Evolutionary conservation across 2,329 filamentous ascomycete species (phyloP).

Genomic region (Calonectria naviculata): DNA sequence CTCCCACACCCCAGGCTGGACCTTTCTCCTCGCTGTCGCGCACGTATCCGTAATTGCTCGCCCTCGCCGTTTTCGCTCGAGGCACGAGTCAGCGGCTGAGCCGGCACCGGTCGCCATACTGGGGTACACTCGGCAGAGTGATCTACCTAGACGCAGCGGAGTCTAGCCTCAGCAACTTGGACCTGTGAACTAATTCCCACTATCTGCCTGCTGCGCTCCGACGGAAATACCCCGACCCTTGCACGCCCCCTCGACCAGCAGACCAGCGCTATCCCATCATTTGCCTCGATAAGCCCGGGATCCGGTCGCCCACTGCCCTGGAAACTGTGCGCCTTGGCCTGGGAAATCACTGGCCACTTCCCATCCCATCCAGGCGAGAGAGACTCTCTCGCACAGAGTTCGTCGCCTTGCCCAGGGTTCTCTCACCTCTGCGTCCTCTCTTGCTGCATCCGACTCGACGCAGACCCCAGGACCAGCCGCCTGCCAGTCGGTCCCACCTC

Average conservation of each 20-base stretch:
- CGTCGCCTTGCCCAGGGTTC: constrained; percentile 11
- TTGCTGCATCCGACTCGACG: constrained; percentile 7
- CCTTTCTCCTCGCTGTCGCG: constrained; percentile 30
- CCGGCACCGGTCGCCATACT: constrained; percentile 43
- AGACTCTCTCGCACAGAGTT: constrained; percentile 19
- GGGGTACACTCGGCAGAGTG: constrained; percentile 43
- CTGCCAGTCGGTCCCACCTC: constrained; percentile 34
- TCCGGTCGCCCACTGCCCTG: constrained; percentile 37
- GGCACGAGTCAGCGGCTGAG: constrained; percentile 46
- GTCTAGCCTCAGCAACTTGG: constrained; percentile 29
- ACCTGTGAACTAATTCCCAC: constrained; percentile 39
- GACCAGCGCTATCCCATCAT: constrained; percentile 38
- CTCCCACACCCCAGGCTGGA: constrained; percentile 28
- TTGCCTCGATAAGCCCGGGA: constrained; percentile 45
- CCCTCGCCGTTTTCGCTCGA: constrained; percentile 41
- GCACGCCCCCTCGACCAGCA: constrained; percentile 34
- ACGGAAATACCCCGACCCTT: constrained; percentile 49
- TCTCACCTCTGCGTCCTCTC: neutral
- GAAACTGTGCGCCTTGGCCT: constrained; percentile 30
- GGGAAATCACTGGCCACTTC: constrained; percentile 34
- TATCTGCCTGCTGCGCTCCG: constrained; percentile 37
- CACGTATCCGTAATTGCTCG: constrained; percentile 33
- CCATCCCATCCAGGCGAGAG: constrained; percentile 20
- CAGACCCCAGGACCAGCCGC: constrained; percentile 30
- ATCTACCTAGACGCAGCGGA: constrained; percentile 37